Evolutionary conservation across 495 filamentous ascomycete species (phyloP), one percentile per base, ranked within the genome.

Genomic region (Saxophila tyrrhenica): DNA sequence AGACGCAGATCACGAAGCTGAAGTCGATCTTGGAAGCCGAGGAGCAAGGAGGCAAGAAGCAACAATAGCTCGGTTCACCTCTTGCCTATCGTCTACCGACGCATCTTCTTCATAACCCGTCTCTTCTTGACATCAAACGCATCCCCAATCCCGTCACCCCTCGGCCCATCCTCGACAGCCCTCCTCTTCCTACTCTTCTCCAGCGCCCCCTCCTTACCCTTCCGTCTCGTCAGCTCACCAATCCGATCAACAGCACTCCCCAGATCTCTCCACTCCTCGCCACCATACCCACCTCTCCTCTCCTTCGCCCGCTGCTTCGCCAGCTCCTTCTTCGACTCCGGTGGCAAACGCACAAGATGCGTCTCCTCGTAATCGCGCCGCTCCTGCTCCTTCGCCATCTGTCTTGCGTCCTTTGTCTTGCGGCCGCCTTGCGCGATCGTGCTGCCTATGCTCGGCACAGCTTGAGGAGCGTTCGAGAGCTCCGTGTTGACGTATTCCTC

Each of bases 301-400:
- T 58, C 51, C 39, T 56, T 77, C 72, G 61, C 82, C 79, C 20
- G 86, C 80, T 65, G 87, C 85, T 62, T 77, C 70, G 44, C 85
- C 78, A 78, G 80, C 17, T 83, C 87, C 82, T 89, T 88, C 22
- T 81, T 89, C 50, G 83, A 83, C 16, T 84, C 85, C 84, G 88
- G 88, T 32, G 89, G 80, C 42, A 92, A 68, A 22, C 89, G 73
- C 2, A 85, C 83, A 67, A 90, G 86, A 15, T 85, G 87, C n/a
- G 85, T 49, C 66, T 69, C 46, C 87, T 75, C 9, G 85, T 86
- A 50, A 84, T 85, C 70, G 86, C 83, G 83, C 84, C 50, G 51
- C 55, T 62, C 59, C 17, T 35, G 22, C 23, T 62, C 59, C 32
- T 51, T 44, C 9, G 55, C 55, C 25, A 54, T 21, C 24, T 58